Evolutionary conservation across 1,139 yeast species (phyloP).

Genomic region (Pneumocystis wakefieldiae): DNA sequence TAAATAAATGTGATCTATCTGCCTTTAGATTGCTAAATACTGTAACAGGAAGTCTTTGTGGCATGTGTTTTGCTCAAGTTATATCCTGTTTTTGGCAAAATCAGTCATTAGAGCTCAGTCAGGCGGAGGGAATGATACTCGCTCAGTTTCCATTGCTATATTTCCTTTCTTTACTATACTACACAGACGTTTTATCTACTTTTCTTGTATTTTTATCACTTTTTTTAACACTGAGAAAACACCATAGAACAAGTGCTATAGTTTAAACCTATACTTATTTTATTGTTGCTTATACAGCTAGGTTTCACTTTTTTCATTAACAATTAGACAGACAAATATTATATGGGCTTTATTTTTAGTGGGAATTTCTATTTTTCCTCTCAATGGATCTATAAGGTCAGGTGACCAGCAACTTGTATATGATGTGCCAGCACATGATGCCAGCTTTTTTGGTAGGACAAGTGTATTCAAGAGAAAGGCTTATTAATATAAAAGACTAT

Average conservation of each 20-base stretch:
- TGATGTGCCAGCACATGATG: constrained; percentile 2
- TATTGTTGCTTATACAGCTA: neutral
- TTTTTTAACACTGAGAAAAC: constrained; percentile 19
- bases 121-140: constrained; percentile 17
- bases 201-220: constrained; percentile 43
- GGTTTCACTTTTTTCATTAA: constrained; percentile 24
- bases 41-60: constrained; percentile 17
- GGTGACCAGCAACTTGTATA: constrained; percentile 5
- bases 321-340: constrained; percentile 81
- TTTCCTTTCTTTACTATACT: constrained; percentile 61
- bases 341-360: constrained; percentile 63
- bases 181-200: constrained; percentile 90
- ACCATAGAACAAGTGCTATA: constrained; percentile 4
- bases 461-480: neutral
- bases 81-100: constrained; percentile 22
- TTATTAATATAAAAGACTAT: constrained; percentile 4
- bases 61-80: constrained; percentile 20
- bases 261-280: neutral
- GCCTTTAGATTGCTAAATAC: constrained; percentile 15
- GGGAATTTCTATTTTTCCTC: constrained; percentile 40
- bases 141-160: constrained; percentile 54
- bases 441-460: neutral
- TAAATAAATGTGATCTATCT: constrained; percentile 1
- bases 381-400: constrained; percentile 26
- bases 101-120: constrained; percentile 24